Conservation (phyloP, 1,284 basidiomycete species). For the Peniophora sp. region DNA sequence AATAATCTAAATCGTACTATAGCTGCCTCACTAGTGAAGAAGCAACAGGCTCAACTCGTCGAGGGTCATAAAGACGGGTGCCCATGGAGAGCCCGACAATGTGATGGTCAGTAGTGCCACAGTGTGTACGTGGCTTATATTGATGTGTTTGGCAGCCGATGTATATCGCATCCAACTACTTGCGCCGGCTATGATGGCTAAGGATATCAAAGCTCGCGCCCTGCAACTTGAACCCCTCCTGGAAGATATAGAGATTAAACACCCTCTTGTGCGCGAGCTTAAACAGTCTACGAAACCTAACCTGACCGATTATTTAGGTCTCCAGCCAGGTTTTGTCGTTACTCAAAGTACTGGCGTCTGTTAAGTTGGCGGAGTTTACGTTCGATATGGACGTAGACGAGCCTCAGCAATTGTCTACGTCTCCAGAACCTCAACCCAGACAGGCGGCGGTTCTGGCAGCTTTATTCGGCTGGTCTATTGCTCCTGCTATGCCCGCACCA, state of each 20-base stretch:
- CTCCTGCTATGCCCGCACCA: conserved; percentile 25
- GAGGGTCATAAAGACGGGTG: conserved; percentile 70
- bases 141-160: conserved; percentile 34
- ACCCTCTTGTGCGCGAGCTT: conserved; percentile 61
- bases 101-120: conserved; percentile 48
- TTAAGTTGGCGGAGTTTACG: conserved; percentile 10
- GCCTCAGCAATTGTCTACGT: conserved; percentile 8
- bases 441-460: conserved; percentile 51
- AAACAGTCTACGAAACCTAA: background rate
- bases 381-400: conserved; percentile 4
- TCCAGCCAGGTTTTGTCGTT: conserved; percentile 24
- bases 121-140: background rate
- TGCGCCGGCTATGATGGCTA: conserved; percentile 50
- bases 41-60: conserved; percentile 56
- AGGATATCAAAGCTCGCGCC: conserved; percentile 52
- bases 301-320: conserved; percentile 17
- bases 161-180: conserved; percentile 70
- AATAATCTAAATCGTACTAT: background rate
- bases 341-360: conserved; percentile 20
- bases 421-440: conserved; percentile 29
- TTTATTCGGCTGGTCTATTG: conserved; percentile 64
- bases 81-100: conserved; percentile 73
- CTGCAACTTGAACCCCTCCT: conserved; percentile 42
- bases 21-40: conserved; percentile 66
- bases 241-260: conserved; percentile 49